A percentile compares a stretch with the other conserved stretches of the same genome.
Conservation (phyloP, 768 basidiomycete species). For the Strobilomyces echinocephalus region DNA sequence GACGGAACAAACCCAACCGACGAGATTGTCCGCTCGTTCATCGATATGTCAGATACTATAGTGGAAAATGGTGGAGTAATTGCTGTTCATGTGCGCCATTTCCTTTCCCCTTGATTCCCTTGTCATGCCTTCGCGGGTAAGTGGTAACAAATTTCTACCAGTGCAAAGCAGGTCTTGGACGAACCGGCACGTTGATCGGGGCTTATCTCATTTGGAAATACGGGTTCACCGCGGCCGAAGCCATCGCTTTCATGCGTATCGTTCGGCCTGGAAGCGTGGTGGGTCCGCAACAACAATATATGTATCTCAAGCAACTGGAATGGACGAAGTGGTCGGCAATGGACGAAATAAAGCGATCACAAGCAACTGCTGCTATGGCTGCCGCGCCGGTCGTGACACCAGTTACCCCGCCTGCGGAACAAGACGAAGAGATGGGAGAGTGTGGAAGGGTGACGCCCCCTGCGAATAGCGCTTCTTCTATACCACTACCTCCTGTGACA, state of each 20-base stretch:
- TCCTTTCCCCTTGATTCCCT: slow-evolving; percentile 2
- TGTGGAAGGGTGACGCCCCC: slow-evolving; percentile 37
- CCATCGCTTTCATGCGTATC: slow-evolving; percentile 97
- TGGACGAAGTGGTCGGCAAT: slow-evolving; percentile 92
- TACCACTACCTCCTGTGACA: slow-evolving; percentile 66
- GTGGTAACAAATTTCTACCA: slow-evolving; percentile 32
- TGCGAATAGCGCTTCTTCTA: slow-evolving; percentile 14
- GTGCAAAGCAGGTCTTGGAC: slow-evolving; percentile 95
- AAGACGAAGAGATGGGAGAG: slow-evolving; percentile 56
- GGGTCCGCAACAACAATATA: slow-evolving; percentile 89
- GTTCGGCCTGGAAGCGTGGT: slow-evolving; percentile 92
- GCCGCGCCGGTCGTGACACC: slow-evolving; percentile 57
- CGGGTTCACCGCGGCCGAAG: slow-evolving; percentile 92
- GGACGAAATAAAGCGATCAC: slow-evolving; percentile 58
- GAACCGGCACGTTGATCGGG: slow-evolving; percentile 95
- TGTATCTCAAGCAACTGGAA: slow-evolving; percentile 91
- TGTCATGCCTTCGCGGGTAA: slow-evolving; percentile 12
- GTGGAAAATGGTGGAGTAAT: slow-evolving; percentile 78
- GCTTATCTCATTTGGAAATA: slow-evolving; percentile 99
- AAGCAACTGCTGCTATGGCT: slow-evolving; percentile 40
- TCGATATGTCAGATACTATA: slow-evolving; percentile 75
- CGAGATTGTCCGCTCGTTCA: slow-evolving; percentile 89
- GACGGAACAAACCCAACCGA: slow-evolving; percentile 98
- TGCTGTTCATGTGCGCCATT: slow-evolving; percentile 73
- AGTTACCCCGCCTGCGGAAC: slow-evolving; percentile 76